Evolutionary conservation across 2,329 filamentous ascomycete genomes (phyloP).

Genomic region (Fusarium sororula): DNA sequence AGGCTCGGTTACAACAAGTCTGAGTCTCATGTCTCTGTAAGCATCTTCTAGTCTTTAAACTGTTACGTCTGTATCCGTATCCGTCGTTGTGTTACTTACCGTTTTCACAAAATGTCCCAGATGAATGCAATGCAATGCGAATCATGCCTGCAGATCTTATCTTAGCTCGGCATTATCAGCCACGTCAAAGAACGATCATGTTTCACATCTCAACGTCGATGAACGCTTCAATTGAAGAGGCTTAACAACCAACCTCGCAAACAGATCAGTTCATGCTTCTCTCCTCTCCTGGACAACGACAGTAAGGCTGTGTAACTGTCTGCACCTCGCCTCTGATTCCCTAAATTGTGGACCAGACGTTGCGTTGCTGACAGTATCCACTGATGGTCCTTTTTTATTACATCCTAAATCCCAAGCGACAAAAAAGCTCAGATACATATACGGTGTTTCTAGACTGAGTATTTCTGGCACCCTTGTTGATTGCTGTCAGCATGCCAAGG

Average conservation of each 20-base stretch:
- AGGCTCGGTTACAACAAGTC: background rate
- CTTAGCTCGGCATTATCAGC: background rate
- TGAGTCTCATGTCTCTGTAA: background rate
- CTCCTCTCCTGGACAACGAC: background rate
- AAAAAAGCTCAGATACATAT: fast-evolving
- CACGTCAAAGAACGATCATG: constrained; percentile 2
- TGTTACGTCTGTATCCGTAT: background rate
- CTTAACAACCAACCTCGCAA: background rate
- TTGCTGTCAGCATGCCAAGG: constrained; percentile 3
- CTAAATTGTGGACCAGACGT: constrained; percentile 9
- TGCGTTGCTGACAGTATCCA: constrained; percentile 23
- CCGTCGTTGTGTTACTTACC: background rate
- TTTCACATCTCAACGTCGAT: constrained; percentile 1
- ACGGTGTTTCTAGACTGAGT: fast-evolving
- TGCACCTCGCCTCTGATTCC: constrained; percentile 27
- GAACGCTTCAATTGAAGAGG: background rate
- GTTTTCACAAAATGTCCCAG: background rate
- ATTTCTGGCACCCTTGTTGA: background rate
- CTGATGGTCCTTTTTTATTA: constrained; percentile 9
- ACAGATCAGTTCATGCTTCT: background rate
- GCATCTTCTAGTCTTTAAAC: background rate
- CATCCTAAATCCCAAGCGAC: background rate
- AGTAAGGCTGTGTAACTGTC: constrained; percentile 14
- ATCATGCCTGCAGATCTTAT: background rate
- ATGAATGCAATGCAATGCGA: background rate